These are phyloP conservation scores for Dryas drummondii DNA, from an alignment of 306 rosid species.

Conservation along the genomic window DNA sequence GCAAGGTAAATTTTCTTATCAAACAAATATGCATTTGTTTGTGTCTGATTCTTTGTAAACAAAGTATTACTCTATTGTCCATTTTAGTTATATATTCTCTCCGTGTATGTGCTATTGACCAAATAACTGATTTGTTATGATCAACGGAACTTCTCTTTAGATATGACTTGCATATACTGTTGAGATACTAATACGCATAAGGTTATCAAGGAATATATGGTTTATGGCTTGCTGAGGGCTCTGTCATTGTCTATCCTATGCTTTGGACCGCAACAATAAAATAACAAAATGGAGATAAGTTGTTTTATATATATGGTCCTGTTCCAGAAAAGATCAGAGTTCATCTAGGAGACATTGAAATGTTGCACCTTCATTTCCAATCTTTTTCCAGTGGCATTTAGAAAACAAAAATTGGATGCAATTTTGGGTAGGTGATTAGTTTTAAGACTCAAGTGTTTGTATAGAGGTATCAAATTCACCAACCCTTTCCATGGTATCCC, in stretches of 20 bases:
- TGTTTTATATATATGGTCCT: neutral
- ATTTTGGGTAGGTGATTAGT: neutral
- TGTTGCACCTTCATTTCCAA: neutral
- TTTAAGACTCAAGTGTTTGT: neutral
- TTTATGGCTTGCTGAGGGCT: neutral
- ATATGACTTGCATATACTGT: neutral
- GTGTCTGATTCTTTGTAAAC: neutral
- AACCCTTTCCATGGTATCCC: neutral
- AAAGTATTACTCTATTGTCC: neutral
- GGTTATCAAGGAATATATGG: neutral
- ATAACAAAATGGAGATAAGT: too few species aligned
- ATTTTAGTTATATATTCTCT: neutral
- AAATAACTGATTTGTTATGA: neutral
- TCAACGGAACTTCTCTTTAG: neutral
- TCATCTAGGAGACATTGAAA: neutral
- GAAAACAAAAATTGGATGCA: neutral
- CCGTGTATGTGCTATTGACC: neutral
- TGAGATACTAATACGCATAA: neutral
- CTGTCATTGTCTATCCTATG: neutral
- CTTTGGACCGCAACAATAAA: neutral
- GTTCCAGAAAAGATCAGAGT: neutral
- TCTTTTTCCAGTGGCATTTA: neutral
- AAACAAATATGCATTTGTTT: neutral
- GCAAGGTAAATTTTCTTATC: slow-evolving; percentile 47
- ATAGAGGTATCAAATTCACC: neutral